Percentiles rank a stretch among this genome's conserved stretches.
Conservation (phyloP, 2,329 filamentous ascomycete species). For the Pezicula radicicola region DNA sequence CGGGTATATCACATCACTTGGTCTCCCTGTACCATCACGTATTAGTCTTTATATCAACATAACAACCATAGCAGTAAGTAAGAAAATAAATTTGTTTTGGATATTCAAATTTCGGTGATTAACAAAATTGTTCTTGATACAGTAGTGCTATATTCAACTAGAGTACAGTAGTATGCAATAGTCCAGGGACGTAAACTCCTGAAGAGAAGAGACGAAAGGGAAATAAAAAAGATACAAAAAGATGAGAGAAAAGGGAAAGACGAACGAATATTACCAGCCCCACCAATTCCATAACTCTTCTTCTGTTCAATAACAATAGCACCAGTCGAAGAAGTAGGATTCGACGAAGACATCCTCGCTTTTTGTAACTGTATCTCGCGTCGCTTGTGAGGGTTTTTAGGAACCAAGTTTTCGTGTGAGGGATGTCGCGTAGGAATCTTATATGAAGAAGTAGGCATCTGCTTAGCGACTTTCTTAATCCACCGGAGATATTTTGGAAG, state of each 20-base stretch:
- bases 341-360: not conserved
- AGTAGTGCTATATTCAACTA: too few relatives aligned
- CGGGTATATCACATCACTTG: constrained; percentile 25
- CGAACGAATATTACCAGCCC: constrained; percentile 28
- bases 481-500: too few relatives aligned
- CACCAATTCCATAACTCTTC: constrained; percentile 28
- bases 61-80: not conserved
- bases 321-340: not conserved
- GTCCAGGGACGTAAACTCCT: too few relatives aligned
- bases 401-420: not conserved
- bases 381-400: not conserved
- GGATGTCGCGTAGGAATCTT: not conserved
- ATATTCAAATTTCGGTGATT: too few relatives aligned
- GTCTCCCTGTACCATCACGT: constrained; percentile 17
- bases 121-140: too few relatives aligned
- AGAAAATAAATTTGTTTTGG: too few relatives aligned
- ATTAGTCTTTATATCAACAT: not conserved
- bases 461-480: too few relatives aligned
- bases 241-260: not conserved
- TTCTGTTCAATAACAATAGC: constrained; percentile 13
- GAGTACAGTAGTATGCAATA: too few relatives aligned
- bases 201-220: too few relatives aligned
- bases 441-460: not conserved
- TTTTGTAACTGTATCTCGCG: not conserved
- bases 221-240: not conserved